These are phyloP conservation scores for Furcasterigmium furcatum DNA, from an alignment of 2,329 filamentous ascomycete genomes.

Conservation along the genomic window DNA sequence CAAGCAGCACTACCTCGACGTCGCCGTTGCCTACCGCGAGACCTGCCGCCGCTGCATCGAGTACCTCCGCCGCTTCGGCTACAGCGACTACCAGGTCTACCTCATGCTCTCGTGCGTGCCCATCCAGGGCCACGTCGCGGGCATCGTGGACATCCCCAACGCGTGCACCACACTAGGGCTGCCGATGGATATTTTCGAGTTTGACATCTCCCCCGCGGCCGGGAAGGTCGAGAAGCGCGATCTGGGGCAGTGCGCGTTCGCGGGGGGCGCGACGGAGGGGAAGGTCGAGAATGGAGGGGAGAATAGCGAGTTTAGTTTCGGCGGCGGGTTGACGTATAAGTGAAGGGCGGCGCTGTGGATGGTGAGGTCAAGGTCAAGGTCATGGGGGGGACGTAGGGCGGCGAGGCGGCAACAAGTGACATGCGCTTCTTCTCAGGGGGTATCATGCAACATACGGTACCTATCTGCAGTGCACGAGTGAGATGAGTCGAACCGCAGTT, in stretches of 20 bases:
- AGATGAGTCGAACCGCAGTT: too few species aligned
- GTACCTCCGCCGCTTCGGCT: conserved; percentile 73
- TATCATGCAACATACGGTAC: too few species aligned
- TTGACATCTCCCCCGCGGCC: conserved; percentile 72
- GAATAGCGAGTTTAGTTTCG: conserved; percentile 46
- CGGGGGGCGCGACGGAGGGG: conserved; percentile 41
- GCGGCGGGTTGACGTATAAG: conserved; percentile 47
- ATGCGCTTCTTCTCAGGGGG: background rate
- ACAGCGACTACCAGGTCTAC: conserved; percentile 75
- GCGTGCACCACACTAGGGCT: conserved; percentile 85
- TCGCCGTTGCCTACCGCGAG: conserved; percentile 82
- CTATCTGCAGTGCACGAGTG: too few species aligned
- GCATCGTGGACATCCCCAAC: conserved; percentile 88
- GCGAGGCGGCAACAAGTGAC: conserved; percentile 19
- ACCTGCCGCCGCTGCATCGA: conserved; percentile 74
- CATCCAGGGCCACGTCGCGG: conserved; percentile 82
- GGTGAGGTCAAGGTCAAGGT: conserved; percentile 15
- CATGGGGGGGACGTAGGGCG: conserved; percentile 16
- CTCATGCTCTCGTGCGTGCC: conserved; percentile 82
- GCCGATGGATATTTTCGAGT: conserved; percentile 93
- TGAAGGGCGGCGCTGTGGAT: conserved; percentile 1
- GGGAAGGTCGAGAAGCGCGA: conserved; percentile 37
- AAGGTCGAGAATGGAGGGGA: conserved; percentile 37
- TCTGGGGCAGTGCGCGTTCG: conserved; percentile 59
- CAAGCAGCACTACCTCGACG: conserved; percentile 86